These are phyloP conservation scores for Debaryomyces nepalensis DNA, from an alignment of 1,139 yeast genomes.

Conservation along the genomic window DNA sequence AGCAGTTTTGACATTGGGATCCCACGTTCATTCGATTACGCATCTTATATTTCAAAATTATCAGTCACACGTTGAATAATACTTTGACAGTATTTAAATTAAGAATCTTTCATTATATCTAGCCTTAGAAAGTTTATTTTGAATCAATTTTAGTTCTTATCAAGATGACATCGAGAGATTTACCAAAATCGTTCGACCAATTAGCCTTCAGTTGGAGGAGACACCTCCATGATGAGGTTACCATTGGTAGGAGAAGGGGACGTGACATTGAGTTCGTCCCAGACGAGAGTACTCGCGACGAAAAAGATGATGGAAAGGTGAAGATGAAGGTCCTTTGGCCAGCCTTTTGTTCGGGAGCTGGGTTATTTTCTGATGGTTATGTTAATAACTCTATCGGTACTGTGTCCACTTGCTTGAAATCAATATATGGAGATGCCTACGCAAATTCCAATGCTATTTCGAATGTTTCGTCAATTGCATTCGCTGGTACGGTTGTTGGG, in stretches of 20 bases:
- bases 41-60: too few species aligned
- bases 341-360: constrained; percentile 87
- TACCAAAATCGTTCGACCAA: constrained; percentile 49
- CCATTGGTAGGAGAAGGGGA: constrained; percentile 16
- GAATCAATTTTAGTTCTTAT: background rate
- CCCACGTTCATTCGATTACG: background rate
- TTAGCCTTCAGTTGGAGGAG: constrained; percentile 44
- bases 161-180: constrained; percentile 53
- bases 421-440: constrained; percentile 67
- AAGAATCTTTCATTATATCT: background rate
- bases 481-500: constrained; percentile 91
- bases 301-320: constrained; percentile 27
- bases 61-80: background rate
- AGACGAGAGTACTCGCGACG: constrained; percentile 26
- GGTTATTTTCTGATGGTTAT: constrained; percentile 89
- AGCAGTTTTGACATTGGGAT: too few species aligned
- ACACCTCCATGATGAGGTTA: constrained; percentile 28
- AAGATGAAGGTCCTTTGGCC: constrained; percentile 58
- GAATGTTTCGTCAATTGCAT: constrained; percentile 86
- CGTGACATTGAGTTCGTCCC: background rate
- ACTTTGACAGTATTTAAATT: too few species aligned
- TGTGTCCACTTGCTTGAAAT: constrained; percentile 68
- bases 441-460: constrained; percentile 67
- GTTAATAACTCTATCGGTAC: constrained; percentile 83
- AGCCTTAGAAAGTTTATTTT: background rate